Evolutionary conservation across 192 early-diverging fungal species (phyloP).

Genomic region (Linnemannia zychae): DNA sequence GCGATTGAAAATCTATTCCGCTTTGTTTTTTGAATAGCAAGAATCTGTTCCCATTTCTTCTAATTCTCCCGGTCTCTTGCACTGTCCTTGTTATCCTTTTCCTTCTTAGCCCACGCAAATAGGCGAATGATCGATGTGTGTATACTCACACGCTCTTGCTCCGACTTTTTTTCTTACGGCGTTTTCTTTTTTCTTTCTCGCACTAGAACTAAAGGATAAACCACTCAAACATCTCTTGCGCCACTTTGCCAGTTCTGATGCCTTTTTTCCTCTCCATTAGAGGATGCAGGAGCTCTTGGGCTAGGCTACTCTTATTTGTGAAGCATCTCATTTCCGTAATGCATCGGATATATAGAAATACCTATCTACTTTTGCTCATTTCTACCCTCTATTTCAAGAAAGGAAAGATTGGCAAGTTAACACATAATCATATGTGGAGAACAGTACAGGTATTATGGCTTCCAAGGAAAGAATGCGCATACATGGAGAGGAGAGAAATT

Average conservation of each 20-base stretch:
- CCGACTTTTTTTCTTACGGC: background rate
- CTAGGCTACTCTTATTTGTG: background rate
- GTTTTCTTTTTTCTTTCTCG: background rate
- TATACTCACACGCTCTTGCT: background rate
- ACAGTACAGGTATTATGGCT: too few species aligned
- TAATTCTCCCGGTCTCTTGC: too few species aligned
- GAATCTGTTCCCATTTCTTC: too few species aligned
- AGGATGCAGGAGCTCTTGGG: background rate
- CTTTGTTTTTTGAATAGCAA: background rate
- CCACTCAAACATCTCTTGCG: background rate
- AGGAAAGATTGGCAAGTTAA: too few species aligned
- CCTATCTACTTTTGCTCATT: too few species aligned
- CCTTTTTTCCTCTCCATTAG: background rate
- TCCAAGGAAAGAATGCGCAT: too few species aligned
- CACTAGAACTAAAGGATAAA: background rate
- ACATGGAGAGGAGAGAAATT: too few species aligned
- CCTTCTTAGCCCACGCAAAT: background rate
- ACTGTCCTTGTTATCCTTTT: background rate
- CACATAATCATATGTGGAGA: too few species aligned
- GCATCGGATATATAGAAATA: too few species aligned
- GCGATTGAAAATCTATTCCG: background rate
- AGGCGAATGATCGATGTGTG: too few species aligned
- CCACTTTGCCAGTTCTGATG: background rate
- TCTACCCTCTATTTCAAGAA: too few species aligned
- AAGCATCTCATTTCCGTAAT: too few species aligned